A percentile compares a stretch with the other conserved stretches of the same genome.
phyloP scores from a whole-genome alignment of 1,284 basidiomycete species.

The Rhodotorula mucilaginosa region DNA sequence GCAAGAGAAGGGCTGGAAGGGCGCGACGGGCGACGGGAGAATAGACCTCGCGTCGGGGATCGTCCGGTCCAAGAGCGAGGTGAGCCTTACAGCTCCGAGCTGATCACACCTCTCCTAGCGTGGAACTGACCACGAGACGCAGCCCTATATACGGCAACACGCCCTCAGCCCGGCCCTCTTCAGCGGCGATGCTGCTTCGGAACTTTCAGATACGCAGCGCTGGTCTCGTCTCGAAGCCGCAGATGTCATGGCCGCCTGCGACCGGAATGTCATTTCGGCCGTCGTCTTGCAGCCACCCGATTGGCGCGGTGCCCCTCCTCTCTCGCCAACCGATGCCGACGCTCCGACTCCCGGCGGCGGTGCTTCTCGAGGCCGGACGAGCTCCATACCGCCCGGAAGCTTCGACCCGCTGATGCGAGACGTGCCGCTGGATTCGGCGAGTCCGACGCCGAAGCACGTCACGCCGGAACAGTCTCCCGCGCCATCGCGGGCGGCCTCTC shows the following conservation, averaged over 20 bases:
- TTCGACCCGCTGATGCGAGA: not conserved
- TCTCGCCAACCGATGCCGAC: not conserved
- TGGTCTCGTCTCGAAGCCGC: constrained; percentile 67
- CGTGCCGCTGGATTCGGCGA: constrained; percentile 9
- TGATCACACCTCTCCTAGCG: not conserved
- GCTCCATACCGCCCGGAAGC: not conserved
- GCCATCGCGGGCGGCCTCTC: constrained; percentile 15
- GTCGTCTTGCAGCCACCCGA: constrained; percentile 56
- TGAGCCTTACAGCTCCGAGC: constrained; percentile 42
- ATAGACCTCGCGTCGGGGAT: constrained; percentile 66
- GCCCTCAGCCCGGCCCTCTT: constrained; percentile 71
- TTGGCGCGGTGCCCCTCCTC: constrained; percentile 49
- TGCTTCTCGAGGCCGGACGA: not conserved
- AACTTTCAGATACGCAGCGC: constrained; percentile 63
- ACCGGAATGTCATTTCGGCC: constrained; percentile 28
- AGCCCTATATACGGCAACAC: constrained; percentile 70
- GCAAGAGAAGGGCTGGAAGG: constrained; percentile 54
- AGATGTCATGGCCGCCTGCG: constrained; percentile 66
- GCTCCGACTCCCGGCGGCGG: not conserved
- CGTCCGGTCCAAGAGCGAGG: constrained; percentile 59
- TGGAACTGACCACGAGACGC: not conserved
- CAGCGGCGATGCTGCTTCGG: constrained; percentile 61
- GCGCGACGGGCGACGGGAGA: constrained; percentile 64
- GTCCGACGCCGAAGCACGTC: constrained; percentile 12
- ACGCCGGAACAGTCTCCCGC: constrained; percentile 3